These are phyloP conservation scores for Neofusicoccum sp. DNA, from an alignment of 2,329 filamentous ascomycete species.

Conservation along the genomic window DNA sequence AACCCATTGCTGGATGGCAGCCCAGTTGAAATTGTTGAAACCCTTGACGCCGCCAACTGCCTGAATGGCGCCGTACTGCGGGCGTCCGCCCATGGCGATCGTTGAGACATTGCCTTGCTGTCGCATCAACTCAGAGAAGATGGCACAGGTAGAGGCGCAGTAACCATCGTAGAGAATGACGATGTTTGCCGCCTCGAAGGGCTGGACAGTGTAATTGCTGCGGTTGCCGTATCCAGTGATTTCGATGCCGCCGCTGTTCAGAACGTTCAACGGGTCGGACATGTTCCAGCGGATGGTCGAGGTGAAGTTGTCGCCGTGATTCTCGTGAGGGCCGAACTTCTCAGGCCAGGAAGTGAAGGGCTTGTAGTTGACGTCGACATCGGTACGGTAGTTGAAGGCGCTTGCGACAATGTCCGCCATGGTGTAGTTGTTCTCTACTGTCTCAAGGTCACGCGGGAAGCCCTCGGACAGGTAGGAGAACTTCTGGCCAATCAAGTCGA, in stretches of 20 bases:
- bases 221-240: constrained; percentile 35
- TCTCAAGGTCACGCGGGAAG: constrained; percentile 31
- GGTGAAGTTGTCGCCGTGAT: constrained; percentile 44
- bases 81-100: constrained; percentile 52
- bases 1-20: constrained; percentile 31
- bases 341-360: constrained; percentile 48
- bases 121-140: constrained; percentile 56
- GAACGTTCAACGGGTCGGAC: constrained; percentile 31
- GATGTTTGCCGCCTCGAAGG: constrained; percentile 54
- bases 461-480: constrained; percentile 33
- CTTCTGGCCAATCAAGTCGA: constrained; percentile 45
- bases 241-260: constrained; percentile 35
- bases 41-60: constrained; percentile 57
- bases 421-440: constrained; percentile 38
- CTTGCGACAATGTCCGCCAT: constrained; percentile 39
- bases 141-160: constrained; percentile 59
- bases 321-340: constrained; percentile 35
- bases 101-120: constrained; percentile 54
- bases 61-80: constrained; percentile 50
- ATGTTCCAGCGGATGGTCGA: constrained; percentile 35
- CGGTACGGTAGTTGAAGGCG: constrained; percentile 48
- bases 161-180: constrained; percentile 58
- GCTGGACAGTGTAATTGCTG: constrained; percentile 49
- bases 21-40: constrained; percentile 36
- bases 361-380: constrained; percentile 49